Percentiles rank a stretch among this genome's conserved stretches.
phyloP scores from a whole-genome alignment of 1,284 basidiomycete genomes.

The Rugosomyces carneus region DNA sequence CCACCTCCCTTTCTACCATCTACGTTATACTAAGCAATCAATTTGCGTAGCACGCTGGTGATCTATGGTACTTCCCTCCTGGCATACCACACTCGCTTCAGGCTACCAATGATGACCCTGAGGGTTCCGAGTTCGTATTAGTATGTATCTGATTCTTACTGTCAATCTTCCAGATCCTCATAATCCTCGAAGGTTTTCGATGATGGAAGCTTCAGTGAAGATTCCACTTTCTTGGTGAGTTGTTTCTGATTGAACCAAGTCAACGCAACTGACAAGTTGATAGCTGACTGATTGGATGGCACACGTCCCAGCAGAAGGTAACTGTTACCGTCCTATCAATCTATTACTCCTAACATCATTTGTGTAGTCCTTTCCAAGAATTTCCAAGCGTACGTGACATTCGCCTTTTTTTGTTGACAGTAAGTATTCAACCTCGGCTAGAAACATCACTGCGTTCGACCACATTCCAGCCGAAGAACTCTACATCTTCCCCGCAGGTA shows the following conservation, averaged over 20 bases:
- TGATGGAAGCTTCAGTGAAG: conserved; percentile 60
- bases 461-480: conserved; percentile 54
- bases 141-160: conserved; percentile 29
- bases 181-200: conserved; percentile 68
- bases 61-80: conserved; percentile 64
- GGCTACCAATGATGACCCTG: conserved; percentile 49
- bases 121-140: conserved; percentile 66
- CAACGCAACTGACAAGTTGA: conserved; percentile 11
- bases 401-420: neutral
- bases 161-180: no score
- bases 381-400: conserved; percentile 41
- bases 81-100: conserved; percentile 63
- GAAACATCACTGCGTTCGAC: conserved; percentile 44
- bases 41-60: conserved; percentile 30
- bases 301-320: conserved; percentile 49
- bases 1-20: neutral
- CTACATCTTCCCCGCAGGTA: conserved; percentile 62
- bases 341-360: neutral
- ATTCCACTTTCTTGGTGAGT: conserved; percentile 58
- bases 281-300: conserved; percentile 61
- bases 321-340: conserved; percentile 2
- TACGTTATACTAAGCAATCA: neutral
- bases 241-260: neutral
- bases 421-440: conserved; percentile 5
- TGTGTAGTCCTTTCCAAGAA: conserved; percentile 59